Evolutionary conservation across 768 basidiomycete genomes (phyloP).

Genomic region (Mycena indigotica): DNA sequence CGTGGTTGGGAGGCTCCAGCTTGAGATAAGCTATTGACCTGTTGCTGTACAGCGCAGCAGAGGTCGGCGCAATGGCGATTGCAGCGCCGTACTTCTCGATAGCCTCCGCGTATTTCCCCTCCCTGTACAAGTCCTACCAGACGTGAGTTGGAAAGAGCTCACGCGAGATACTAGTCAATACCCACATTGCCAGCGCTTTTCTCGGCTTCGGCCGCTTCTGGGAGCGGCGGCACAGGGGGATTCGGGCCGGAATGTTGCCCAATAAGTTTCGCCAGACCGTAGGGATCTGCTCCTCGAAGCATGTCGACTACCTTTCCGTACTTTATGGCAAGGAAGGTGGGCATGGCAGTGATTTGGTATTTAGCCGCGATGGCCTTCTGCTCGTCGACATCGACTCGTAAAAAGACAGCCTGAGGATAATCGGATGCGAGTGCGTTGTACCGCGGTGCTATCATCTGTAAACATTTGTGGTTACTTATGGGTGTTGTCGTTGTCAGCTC

Average conservation of each 20-base stretch:
- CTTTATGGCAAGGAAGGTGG: constrained; percentile 22
- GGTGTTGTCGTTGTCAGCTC: no score
- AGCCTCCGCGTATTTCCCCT: constrained; percentile 19
- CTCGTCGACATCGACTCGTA: constrained; percentile 23
- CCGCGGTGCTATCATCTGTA: constrained; percentile 19
- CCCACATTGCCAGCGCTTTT: constrained; percentile 24
- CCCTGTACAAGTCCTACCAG: constrained; percentile 18
- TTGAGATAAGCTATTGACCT: constrained; percentile 26
- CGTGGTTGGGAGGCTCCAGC: constrained; percentile 13
- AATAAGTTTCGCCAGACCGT: constrained; percentile 17
- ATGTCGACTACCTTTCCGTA: constrained; percentile 22
- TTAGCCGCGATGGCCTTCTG: constrained; percentile 23
- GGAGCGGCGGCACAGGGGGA: constrained; percentile 24
- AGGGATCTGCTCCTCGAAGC: constrained; percentile 22
- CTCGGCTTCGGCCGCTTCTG: constrained; percentile 21
- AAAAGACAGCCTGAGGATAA: constrained; percentile 21
- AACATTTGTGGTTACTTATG: not conserved
- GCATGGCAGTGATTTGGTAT: constrained; percentile 27
- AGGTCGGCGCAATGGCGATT: constrained; percentile 16
- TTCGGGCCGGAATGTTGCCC: constrained; percentile 22
- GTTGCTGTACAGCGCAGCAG: constrained; percentile 23
- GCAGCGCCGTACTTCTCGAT: constrained; percentile 25
- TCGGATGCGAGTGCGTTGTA: constrained; percentile 14
- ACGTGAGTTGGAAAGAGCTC: no score
- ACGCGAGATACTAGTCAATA: not conserved